Conservation (phyloP, 768 basidiomycete species). For the Termitomyces sp. region DNA sequence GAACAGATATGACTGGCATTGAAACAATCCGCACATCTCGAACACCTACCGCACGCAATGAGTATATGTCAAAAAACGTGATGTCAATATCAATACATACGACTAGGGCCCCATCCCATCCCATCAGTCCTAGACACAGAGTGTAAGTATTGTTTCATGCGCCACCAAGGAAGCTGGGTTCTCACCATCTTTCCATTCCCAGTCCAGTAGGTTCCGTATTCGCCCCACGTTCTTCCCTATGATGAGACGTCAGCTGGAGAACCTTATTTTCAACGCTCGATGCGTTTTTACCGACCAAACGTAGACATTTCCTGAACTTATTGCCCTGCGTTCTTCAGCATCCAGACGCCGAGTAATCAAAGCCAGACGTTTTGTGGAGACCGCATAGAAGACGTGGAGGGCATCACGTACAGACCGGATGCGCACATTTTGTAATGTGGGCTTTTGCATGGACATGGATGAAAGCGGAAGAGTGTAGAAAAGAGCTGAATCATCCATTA, state of each 20-base stretch:
- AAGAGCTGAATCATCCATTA: constrained; percentile 14
- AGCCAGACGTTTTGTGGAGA: constrained; percentile 60
- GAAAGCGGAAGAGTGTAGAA: constrained; percentile 17
- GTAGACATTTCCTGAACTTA: constrained; percentile 74
- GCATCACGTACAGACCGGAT: constrained; percentile 77
- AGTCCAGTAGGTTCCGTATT: constrained; percentile 78
- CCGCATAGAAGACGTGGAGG: constrained; percentile 76
- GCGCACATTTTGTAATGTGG: constrained; percentile 70
- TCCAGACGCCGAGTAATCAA: constrained; percentile 80
- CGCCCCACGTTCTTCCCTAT: constrained; percentile 78
- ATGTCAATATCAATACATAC: constrained; percentile 43
- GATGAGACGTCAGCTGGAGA: neutral
- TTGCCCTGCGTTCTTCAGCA: constrained; percentile 71
- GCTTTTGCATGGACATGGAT: constrained; percentile 55
- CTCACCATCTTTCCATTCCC: constrained; percentile 79
- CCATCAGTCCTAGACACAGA: constrained; percentile 39
- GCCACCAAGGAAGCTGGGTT: neutral
- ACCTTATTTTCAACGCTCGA: neutral
- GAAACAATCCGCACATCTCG: constrained; percentile 39
- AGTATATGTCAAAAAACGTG: constrained; percentile 1
- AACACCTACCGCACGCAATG: constrained; percentile 31
- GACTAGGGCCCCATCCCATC: constrained; percentile 82
- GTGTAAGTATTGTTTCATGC: constrained; percentile 5
- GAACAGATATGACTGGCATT: constrained; percentile 16
- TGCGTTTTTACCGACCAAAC: constrained; percentile 45